phyloP scores from a whole-genome alignment of 257 asterid genomes.

The Solanum clarkiae region DNA sequence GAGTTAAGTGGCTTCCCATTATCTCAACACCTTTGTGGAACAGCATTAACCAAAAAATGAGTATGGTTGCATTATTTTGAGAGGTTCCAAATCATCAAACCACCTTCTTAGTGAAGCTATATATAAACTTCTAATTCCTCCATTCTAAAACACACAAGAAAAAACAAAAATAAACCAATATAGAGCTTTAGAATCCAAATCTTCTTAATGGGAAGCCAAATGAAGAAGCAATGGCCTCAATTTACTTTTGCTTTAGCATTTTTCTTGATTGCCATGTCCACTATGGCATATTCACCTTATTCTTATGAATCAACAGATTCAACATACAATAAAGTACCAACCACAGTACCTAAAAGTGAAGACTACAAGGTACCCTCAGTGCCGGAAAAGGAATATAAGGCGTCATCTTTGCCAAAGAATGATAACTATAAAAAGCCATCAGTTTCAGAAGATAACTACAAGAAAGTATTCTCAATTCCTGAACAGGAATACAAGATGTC shows the following conservation, averaged over 20 bases:
- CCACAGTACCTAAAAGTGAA: not conserved
- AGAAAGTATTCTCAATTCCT: not conserved
- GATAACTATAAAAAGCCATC: not conserved
- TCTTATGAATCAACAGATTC: not conserved
- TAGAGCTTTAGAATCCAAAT: not conserved
- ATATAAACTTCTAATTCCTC: not conserved
- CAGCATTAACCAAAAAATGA: not conserved
- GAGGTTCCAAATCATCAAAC: not conserved
- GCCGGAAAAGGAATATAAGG: not conserved
- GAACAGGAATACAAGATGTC: too few species aligned
- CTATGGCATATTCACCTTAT: not conserved
- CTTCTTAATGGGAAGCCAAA: not conserved
- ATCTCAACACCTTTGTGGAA: not conserved
- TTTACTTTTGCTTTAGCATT: not conserved
- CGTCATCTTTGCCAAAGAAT: not conserved
- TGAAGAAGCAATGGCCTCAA: not conserved
- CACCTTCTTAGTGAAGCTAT: not conserved
- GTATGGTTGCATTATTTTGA: not conserved
- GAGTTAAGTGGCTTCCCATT: not conserved
- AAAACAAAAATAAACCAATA: not conserved
- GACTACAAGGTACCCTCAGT: not conserved
- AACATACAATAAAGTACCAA: not conserved
- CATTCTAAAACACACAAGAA: not conserved
- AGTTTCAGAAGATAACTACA: not conserved
- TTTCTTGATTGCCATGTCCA: not conserved